Conservation (phyloP, 106 monocot genomes). For the Phalaenopsis equestris region DNA sequence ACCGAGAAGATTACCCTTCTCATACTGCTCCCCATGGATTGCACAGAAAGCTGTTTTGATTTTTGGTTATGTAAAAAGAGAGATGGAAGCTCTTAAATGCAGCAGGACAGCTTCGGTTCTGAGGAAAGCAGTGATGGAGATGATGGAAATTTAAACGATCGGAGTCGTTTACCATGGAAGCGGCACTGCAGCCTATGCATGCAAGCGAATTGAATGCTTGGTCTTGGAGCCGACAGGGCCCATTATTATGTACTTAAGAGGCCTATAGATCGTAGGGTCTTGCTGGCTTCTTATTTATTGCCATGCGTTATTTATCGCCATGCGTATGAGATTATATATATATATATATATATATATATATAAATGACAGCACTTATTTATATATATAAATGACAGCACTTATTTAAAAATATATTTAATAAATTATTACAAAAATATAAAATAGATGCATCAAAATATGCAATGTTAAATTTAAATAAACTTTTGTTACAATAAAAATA, state of each 20-base stretch:
- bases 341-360: too few relatives aligned
- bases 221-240: background rate
- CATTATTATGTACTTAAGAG: background rate
- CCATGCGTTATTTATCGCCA: background rate
- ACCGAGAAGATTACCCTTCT: background rate
- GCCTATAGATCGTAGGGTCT: background rate
- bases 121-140: background rate
- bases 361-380: too few relatives aligned
- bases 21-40: background rate
- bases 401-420: too few relatives aligned
- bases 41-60: background rate
- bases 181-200: background rate
- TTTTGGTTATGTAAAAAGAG: background rate
- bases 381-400: too few relatives aligned
- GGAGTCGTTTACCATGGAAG: background rate
- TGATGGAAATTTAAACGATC: background rate
- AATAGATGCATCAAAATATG: too few relatives aligned
- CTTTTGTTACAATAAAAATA: too few relatives aligned
- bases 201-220: background rate
- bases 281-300: background rate
- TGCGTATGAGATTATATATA: background rate
- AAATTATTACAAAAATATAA: too few relatives aligned
- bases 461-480: too few relatives aligned
- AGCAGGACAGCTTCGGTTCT: background rate
- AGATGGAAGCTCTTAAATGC: conserved; percentile 1